Evolutionary conservation across 495 filamentous ascomycete genomes (phyloP).

Genomic region (Tuber brumale): DNA sequence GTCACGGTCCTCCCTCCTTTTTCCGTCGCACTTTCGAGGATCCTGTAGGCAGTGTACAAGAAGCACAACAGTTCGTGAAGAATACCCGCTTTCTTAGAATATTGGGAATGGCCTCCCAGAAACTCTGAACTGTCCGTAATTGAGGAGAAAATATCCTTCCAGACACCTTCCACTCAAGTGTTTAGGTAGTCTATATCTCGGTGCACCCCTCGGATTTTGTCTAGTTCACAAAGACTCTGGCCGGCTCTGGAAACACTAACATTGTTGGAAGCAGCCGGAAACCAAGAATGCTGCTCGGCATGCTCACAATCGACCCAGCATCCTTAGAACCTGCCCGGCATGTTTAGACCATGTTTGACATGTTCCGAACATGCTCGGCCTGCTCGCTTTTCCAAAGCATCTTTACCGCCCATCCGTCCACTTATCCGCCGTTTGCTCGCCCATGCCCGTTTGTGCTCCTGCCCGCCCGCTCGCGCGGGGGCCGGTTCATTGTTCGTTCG

Average conservation of each 20-base stretch:
- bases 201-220: slow-evolving; percentile 35
- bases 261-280: no score
- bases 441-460: no score
- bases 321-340: no score
- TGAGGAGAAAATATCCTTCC: slow-evolving; percentile 42
- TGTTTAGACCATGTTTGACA: no score
- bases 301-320: no score
- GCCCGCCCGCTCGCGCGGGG: no score
- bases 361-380: no score
- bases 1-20: slow-evolving; percentile 6
- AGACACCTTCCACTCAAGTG: slow-evolving; percentile 42
- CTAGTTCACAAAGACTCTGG: slow-evolving; percentile 16
- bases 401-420: no score
- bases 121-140: slow-evolving; percentile 42
- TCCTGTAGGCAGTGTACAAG: slow-evolving; percentile 36
- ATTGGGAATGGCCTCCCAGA: slow-evolving; percentile 43
- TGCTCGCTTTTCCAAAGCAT: no score
- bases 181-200: slow-evolving; percentile 40
- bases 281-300: no score
- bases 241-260: slow-evolving; percentile 9
- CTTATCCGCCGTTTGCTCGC: no score
- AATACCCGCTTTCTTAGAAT: slow-evolving; percentile 41
- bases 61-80: slow-evolving; percentile 41
- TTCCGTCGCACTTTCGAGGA: slow-evolving; percentile 33
- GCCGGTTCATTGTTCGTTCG: no score